Conservation (phyloP, 495 filamentous ascomycete species). For the Penicillium ochrochloron region DNA sequence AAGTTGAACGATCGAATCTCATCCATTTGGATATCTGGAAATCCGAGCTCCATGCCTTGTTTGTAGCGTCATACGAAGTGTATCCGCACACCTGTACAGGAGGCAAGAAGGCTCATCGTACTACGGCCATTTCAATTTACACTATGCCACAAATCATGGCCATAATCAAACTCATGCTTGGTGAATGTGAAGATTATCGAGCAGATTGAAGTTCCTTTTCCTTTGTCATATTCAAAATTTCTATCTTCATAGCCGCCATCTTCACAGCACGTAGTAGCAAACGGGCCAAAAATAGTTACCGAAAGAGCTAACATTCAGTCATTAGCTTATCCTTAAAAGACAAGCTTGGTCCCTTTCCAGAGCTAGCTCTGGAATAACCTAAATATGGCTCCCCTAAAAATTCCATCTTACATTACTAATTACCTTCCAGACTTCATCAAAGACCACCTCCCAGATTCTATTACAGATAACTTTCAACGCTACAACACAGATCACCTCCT, state of each 20-base stretch:
- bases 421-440: background rate
- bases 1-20: no score
- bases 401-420: background rate
- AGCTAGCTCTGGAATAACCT: background rate
- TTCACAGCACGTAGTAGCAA: background rate
- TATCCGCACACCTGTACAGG: no score
- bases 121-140: background rate
- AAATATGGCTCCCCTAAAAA: background rate
- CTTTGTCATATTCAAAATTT: background rate
- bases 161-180: background rate
- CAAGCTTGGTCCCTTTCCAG: background rate
- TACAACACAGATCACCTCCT: background rate
- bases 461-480: background rate
- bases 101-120: background rate
- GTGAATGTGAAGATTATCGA: background rate
- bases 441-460: background rate
- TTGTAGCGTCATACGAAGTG: no score
- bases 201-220: background rate
- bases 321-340: background rate
- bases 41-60: no score
- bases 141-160: background rate
- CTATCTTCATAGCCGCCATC: background rate
- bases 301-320: background rate
- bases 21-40: no score
- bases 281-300: background rate